Base-by-base conservation (phyloP, 345 rosid genomes). In the Salix suchowensis region DNA sequence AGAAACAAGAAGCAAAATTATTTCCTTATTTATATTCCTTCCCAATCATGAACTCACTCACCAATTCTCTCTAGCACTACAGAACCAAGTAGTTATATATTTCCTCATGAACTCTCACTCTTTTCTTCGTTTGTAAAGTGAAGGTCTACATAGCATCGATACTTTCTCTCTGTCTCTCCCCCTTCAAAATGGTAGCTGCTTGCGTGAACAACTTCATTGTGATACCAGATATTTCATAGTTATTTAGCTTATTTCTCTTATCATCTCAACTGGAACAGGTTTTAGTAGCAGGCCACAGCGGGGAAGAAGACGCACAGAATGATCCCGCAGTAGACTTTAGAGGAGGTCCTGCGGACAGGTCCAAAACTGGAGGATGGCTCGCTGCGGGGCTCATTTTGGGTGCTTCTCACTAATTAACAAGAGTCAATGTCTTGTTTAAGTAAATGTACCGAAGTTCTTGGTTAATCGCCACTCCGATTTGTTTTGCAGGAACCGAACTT, bases 301-400 rank as follows among this genome's bases (percentile, higher is more conserved):
- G 85, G 48, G 75, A 83, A 44, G 88, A 86, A 42, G 87, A 82
- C 32, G 83, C 76, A 1, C 44, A 76, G 23, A 70, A 78, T 28
- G 91, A 82, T 66, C 58, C 75, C 26, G 80, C 80, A 2, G 86
- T 89, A 5, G 89, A 94, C 78, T 91, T 80, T 73, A 70, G 77
- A 78, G 97, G 97, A 75, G 86, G 89, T 15, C 94, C 88, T 0
- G 94, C 62, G 12, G 97, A 91, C 82, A 91, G 89, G 78, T 84
- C 92, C 21, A 89, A 84, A 83, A 90, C 92, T 46, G 98, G 98
- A 21, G 97, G 97, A 76, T 91, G 98, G 98, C 83, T 92, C 18
- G 94, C 88, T 30, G 95, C 97, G n/a, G 98, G 95, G 65, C 87
- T 94, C 67, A 94, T 92, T 77, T 77, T 94, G 82, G 98, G 98